Evolutionary conservation across 2,329 filamentous ascomycete species (phyloP), one percentile per base, ranked within the genome.

Genomic region (Aspergillus sclerotialis): DNA sequence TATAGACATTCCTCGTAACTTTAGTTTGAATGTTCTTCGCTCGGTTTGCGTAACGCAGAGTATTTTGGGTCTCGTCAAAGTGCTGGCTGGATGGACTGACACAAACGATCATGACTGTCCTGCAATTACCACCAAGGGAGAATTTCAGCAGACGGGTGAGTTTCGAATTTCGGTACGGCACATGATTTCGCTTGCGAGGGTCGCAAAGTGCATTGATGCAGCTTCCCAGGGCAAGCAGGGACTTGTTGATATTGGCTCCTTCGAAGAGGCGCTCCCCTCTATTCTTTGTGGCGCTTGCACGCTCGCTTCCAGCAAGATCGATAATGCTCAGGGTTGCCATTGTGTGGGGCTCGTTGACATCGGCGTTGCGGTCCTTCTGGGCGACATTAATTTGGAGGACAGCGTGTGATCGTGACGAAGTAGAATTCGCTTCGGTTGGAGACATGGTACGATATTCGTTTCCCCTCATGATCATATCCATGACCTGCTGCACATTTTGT

Each of bases 11-110:
- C 53, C 89, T 81, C n/a, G 92, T 95, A 37, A 95, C 88, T 72
- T 98, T 98, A 39, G 92, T 98, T 67, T 96, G 93, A 56, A 98
- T 98, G 55, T 98, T 98, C 76, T 98, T 98, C 39, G 92, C 92
- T 48, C 92, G 77, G 62, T 98, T 96, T 32, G 92, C 92, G 55
- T 98, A 98, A 50, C 93, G 84, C 12, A 98, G 72, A 0, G 92
- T 98, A 61, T 98, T 98, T 53, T 98, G 92, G 0, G 90, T 95
- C 65, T 98, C 92, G 60, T 98, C 92, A 50, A 92, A 98, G 63
- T 98, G 92, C 4, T 85, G 84, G 53, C 92, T 96, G 1, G 88
- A 95, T 2, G 92, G 92, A 49, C 89, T 95, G 35, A 98, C 86
- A 53, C 92, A 98, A 16, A 98, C 92, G 60, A 98, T 96, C 92